phyloP scores from a whole-genome alignment of 805 yeast genomes.

The Wilhelminamyces savonicus region DNA sequence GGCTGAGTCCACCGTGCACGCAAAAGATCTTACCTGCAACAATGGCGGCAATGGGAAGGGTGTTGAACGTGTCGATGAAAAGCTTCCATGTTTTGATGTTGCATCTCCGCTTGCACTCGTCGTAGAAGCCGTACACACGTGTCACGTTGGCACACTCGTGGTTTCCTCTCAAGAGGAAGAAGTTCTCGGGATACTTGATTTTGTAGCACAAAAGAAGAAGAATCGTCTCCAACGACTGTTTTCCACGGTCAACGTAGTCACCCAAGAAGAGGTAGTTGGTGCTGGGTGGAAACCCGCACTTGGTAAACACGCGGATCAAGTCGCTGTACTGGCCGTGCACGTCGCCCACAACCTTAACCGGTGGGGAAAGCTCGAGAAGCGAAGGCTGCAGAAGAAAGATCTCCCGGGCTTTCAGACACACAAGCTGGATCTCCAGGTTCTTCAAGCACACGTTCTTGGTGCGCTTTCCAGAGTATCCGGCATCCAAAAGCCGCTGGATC shows the following conservation, averaged over 20 bases:
- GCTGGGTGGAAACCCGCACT: constrained; percentile 95
- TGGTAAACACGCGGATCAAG: constrained; percentile 81
- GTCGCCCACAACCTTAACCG: constrained; percentile 86
- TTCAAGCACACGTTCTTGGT: constrained; percentile 86
- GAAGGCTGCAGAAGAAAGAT: constrained; percentile 88
- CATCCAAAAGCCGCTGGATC: constrained; percentile 86
- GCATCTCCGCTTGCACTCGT: constrained; percentile 93
- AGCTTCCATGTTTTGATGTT: constrained; percentile 90
- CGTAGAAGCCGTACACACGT: constrained; percentile 94
- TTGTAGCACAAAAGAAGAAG: constrained; percentile 83
- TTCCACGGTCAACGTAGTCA: constrained; percentile 97
- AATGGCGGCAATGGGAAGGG: constrained; percentile 91
- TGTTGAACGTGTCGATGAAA: constrained; percentile 91
- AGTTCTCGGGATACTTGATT: constrained; percentile 94
- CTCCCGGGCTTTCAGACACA: constrained; percentile 85
- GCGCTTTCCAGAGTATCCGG: constrained; percentile 92
- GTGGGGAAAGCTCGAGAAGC: constrained; percentile 76
- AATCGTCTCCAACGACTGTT: constrained; percentile 91
- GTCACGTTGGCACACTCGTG: constrained; percentile 98
- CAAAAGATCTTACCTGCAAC: constrained; percentile 94
- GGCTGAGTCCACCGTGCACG: constrained; percentile 81
- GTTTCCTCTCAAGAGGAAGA: constrained; percentile 87
- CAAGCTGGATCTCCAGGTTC: constrained; percentile 72
- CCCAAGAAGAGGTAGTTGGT: constrained; percentile 90
- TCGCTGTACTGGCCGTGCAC: constrained; percentile 97